Conservation (phyloP, 1,284 basidiomycete genomes). For the Peniophora sp. region DNA sequence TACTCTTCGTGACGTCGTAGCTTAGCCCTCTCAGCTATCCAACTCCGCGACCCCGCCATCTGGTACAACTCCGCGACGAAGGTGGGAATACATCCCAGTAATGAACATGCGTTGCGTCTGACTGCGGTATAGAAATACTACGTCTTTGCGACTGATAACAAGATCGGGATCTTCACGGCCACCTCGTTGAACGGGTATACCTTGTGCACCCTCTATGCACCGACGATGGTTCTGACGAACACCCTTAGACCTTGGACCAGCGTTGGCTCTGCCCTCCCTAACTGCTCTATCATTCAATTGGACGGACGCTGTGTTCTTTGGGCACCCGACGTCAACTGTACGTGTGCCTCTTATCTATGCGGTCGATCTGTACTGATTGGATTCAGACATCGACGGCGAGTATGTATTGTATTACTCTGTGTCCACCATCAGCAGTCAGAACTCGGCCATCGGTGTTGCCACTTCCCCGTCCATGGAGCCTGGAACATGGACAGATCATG, state of each 20-base stretch:
- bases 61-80: background rate
- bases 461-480: conserved; percentile 25
- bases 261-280: conserved; percentile 12
- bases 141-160: conserved; percentile 14
- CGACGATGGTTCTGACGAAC: background rate
- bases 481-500: conserved; percentile 28
- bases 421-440: conserved; percentile 23
- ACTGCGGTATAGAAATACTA: conserved; percentile 11
- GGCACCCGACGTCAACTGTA: conserved; percentile 14
- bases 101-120: too few relatives aligned
- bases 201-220: background rate
- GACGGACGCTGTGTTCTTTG: conserved; percentile 14
- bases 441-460: conserved; percentile 26
- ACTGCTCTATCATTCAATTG: conserved; percentile 11
- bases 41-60: background rate
- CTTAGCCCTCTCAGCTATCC: background rate
- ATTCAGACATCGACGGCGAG: conserved; percentile 8
- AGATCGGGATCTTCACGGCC: conserved; percentile 13
- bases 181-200: conserved; percentile 14
- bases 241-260: conserved; percentile 12
- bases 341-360: too few relatives aligned
- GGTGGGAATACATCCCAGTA: too few relatives aligned
- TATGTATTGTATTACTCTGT: conserved; percentile 25
- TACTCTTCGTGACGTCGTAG: background rate
- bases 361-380: too few relatives aligned